Evolutionary conservation across 805 yeast genomes (phyloP).

Genomic region (Cyberlindnera euphorbiiphila): DNA sequence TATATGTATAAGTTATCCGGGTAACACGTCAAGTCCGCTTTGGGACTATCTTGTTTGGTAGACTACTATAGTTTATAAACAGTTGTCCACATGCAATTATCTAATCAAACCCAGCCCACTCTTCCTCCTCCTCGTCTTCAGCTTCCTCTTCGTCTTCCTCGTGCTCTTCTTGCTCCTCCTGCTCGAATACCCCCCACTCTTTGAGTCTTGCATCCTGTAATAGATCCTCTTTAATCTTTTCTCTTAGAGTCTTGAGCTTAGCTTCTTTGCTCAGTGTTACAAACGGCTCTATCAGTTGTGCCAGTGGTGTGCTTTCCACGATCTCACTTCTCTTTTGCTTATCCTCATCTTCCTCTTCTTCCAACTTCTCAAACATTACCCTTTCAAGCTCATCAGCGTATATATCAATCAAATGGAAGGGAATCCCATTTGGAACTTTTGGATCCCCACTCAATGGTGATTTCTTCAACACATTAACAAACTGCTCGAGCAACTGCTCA

Average conservation of each 20-base stretch:
- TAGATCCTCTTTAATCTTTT: slow-evolving; percentile 62
- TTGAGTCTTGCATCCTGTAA: slow-evolving; percentile 58
- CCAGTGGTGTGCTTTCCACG: slow-evolving; percentile 48
- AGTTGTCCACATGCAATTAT: background rate
- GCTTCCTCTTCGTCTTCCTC: slow-evolving; percentile 29
- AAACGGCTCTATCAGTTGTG: slow-evolving; percentile 57
- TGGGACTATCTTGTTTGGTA: too few relatives aligned
- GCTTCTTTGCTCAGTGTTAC: slow-evolving; percentile 44
- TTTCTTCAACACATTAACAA: slow-evolving; percentile 37
- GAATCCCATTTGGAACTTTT: slow-evolving; percentile 66
- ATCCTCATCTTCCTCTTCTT: slow-evolving; percentile 38
- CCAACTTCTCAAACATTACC: slow-evolving; percentile 49
- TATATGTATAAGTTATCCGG: too few relatives aligned
- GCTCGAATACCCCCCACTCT: slow-evolving; percentile 54
- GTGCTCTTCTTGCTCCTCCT: slow-evolving; percentile 16
- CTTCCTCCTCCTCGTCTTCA: slow-evolving; percentile 27
- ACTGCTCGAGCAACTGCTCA: slow-evolving; percentile 40
- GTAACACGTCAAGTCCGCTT: too few relatives aligned
- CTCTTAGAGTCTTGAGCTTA: slow-evolving; percentile 59
- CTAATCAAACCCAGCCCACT: slow-evolving; percentile 39
- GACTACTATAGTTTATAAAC: too few relatives aligned
- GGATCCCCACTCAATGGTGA: slow-evolving; percentile 55
- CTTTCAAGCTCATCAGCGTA: slow-evolving; percentile 79
- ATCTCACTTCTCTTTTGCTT: slow-evolving; percentile 37
- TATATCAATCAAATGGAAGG: slow-evolving; percentile 82